These are phyloP conservation scores for Aureococcus anophagefferens DNA, from an alignment of 108 stramenopile genomes.

Conservation along the genomic window DNA sequence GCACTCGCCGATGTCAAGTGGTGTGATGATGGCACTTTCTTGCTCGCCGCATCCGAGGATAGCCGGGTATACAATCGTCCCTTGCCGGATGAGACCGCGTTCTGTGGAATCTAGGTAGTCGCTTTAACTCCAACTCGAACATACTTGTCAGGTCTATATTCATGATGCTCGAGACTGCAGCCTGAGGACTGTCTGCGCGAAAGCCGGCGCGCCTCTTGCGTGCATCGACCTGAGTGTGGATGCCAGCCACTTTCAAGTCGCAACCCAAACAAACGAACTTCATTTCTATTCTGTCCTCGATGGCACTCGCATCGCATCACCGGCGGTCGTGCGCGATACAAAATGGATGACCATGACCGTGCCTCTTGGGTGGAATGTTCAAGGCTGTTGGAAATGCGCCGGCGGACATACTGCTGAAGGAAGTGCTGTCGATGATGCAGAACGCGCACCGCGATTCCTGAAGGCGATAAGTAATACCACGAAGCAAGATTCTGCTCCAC, in stretches of 20 bases:
- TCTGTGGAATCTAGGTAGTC: no score
- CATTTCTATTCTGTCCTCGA: not conserved
- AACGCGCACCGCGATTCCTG: no score
- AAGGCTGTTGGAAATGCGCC: constrained; percentile 11
- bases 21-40: not conserved
- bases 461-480: no score
- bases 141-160: not conserved
- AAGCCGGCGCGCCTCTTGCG: not conserved
- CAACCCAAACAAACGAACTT: not conserved
- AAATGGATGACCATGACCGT: constrained; percentile 21
- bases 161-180: not conserved
- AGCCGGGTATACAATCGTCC: no score
- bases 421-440: no score
- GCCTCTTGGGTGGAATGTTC: constrained; percentile 37
- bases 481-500: not conserved
- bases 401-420: no score
- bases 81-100: not conserved
- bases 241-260: not conserved
- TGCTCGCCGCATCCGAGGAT: not conserved
- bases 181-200: not conserved
- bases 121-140: no score
- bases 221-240: not conserved
- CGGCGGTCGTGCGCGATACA: constrained; percentile 6
- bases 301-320: not conserved
- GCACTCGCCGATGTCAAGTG: not conserved